A percentile compares a stretch with the other conserved stretches of the same genome.
phyloP scores from a whole-genome alignment of 495 filamentous ascomycete genomes.

The Cercophora newfieldiana region DNA sequence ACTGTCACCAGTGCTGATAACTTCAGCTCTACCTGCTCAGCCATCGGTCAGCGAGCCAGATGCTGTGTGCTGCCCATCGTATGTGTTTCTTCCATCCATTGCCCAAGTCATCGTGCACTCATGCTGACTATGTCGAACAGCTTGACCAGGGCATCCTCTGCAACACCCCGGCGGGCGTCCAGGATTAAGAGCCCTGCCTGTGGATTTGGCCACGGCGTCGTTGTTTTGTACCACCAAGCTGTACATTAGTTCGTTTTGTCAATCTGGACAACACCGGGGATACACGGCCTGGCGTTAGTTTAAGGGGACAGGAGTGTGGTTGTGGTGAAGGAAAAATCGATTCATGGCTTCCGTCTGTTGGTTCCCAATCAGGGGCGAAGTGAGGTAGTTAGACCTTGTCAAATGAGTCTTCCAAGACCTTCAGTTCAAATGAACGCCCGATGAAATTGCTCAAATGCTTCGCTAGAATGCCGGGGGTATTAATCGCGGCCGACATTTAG shows the following conservation, averaged over 20 bases:
- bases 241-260: not conserved
- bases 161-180: conserved; percentile 39
- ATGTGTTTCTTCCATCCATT: not conserved
- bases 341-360: not conserved
- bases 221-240: not conserved
- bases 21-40: conserved; percentile 29
- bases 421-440: not conserved
- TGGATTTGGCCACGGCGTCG: not conserved
- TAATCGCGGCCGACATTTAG: not conserved
- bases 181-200: conserved; percentile 18
- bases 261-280: not conserved
- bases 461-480: not conserved
- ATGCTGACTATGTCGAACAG: conserved; percentile 12
- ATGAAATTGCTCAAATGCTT: not conserved
- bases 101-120: not conserved
- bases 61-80: conserved; percentile 46
- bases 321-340: not conserved
- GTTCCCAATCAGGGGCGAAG: too few relatives aligned
- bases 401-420: too few relatives aligned
- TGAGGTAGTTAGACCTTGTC: too few relatives aligned
- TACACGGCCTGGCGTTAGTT: not conserved
- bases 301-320: too few relatives aligned
- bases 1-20: too few relatives aligned
- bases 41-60: conserved; percentile 45
- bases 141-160: conserved; percentile 43